phyloP scores from a whole-genome alignment of 176 grass and related monocot species.

The Themeda triandra region DNA sequence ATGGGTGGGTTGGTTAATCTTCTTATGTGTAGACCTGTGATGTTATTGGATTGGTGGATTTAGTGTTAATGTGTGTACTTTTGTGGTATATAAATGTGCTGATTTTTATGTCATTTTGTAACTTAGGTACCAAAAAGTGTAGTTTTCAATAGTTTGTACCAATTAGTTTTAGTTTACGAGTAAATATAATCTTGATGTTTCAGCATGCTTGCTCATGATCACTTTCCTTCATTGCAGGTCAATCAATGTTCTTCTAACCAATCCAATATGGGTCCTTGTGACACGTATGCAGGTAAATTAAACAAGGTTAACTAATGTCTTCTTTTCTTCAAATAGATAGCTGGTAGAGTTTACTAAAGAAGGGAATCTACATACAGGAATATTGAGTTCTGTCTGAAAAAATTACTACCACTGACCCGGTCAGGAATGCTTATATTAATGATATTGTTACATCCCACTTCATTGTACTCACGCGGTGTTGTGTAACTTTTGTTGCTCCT shows the following conservation, averaged over 20 bases:
- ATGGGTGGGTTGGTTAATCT: background rate
- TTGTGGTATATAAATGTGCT: background rate
- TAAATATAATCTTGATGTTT: conserved; percentile 8
- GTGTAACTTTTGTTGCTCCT: background rate
- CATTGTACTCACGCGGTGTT: background rate
- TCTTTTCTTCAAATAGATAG: background rate
- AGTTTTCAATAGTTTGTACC: background rate
- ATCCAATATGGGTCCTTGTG: conserved; percentile 96
- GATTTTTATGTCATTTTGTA: background rate
- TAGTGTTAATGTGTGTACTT: background rate
- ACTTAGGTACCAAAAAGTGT: background rate
- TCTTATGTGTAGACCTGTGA: no score
- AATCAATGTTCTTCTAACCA: conserved; percentile 92
- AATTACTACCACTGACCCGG: background rate
- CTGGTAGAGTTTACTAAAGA: background rate
- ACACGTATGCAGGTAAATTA: conserved; percentile 95
- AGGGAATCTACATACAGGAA: background rate
- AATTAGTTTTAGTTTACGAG: background rate
- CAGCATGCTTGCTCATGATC: conserved; percentile 31
- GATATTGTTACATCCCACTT: background rate
- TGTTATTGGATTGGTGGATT: background rate
- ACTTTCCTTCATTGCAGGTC: conserved; percentile 53
- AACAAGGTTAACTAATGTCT: background rate
- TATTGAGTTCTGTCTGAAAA: background rate
- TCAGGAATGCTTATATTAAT: background rate